Conservation (phyloP, 179 eudicot genomes). For the Actinidia polygama region DNA sequence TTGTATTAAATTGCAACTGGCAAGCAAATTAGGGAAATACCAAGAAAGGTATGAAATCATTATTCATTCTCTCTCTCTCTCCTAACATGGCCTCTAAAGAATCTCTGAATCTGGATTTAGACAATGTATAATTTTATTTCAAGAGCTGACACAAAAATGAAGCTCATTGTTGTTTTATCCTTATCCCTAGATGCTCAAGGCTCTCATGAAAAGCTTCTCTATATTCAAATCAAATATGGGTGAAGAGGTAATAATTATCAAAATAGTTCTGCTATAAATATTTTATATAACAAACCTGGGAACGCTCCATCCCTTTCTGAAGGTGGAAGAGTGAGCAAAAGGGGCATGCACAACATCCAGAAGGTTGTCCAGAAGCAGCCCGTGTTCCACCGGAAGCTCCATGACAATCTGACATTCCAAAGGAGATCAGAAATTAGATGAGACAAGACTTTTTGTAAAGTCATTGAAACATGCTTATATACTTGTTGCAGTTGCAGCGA, state of each 20-base stretch:
- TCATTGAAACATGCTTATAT: background rate
- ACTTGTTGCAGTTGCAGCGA: background rate
- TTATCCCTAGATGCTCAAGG: background rate
- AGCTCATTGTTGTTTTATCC: background rate
- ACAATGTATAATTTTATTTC: background rate
- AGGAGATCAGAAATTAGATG: conserved; percentile 16
- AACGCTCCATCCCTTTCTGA: conserved; percentile 95
- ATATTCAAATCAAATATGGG: background rate
- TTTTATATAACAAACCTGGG: conserved; percentile 63
- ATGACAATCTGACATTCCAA: conserved; percentile 71
- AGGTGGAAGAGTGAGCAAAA: conserved; percentile 94
- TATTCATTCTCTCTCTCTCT: no score
- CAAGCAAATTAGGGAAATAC: no score
- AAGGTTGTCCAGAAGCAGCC: conserved; percentile 91
- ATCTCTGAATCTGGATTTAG: background rate
- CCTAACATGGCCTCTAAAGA: no score
- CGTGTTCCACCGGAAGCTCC: conserved; percentile 98
- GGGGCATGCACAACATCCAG: conserved; percentile 98
- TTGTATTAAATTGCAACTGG: no score
- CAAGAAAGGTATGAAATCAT: no score
- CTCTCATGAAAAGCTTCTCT: background rate
- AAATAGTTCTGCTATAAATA: background rate
- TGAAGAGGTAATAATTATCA: background rate
- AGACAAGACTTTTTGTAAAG: background rate
- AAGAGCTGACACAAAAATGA: background rate